phyloP scores from a whole-genome alignment of 106 monocot species.

The Triglochin maritima region DNA sequence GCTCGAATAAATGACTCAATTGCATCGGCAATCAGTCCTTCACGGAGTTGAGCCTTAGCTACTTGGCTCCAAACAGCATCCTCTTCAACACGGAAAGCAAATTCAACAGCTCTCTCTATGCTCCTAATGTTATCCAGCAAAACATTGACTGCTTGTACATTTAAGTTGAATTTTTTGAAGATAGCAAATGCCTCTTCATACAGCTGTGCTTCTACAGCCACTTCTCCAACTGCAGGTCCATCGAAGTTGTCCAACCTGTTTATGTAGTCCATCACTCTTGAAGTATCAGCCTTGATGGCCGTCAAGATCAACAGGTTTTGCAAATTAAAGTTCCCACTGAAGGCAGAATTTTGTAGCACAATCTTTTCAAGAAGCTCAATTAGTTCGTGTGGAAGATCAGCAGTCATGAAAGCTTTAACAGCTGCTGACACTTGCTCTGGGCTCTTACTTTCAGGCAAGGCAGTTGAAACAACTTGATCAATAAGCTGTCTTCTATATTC shows the following conservation, averaged over 20 bases:
- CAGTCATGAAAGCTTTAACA: conserved; percentile 99
- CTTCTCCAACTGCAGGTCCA: conserved; percentile 97
- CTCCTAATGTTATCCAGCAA: conserved; percentile 85
- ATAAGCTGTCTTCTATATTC: conserved; percentile 91
- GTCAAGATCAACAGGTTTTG: conserved; percentile 94
- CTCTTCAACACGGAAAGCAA: conserved; percentile 95
- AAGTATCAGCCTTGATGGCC: conserved; percentile 96
- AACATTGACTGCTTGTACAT: conserved; percentile 92
- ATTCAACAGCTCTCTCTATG: conserved; percentile 91
- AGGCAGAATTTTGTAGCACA: conserved; percentile 91
- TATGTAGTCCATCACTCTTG: conserved; percentile 96
- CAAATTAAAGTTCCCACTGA: conserved; percentile 95
- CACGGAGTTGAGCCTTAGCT: conserved; percentile 84
- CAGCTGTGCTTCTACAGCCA: conserved; percentile 90
- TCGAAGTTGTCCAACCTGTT: conserved; percentile 98
- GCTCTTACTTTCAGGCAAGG: conserved; percentile 96
- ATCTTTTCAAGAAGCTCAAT: conserved; percentile 98
- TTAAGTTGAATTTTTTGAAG: conserved; percentile 96
- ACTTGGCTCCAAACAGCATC: conserved; percentile 99
- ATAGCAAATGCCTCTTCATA: conserved; percentile 98
- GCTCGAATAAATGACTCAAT: conserved; percentile 98
- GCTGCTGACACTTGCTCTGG: conserved; percentile 98
- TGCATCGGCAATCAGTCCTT: conserved; percentile 92
- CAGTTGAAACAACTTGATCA: conserved; percentile 82
- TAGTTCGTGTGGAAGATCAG: conserved; percentile 97